phyloP scores from a whole-genome alignment of 2,329 filamentous ascomycete species.

The Neoscytalidium dimidiatum region DNA sequence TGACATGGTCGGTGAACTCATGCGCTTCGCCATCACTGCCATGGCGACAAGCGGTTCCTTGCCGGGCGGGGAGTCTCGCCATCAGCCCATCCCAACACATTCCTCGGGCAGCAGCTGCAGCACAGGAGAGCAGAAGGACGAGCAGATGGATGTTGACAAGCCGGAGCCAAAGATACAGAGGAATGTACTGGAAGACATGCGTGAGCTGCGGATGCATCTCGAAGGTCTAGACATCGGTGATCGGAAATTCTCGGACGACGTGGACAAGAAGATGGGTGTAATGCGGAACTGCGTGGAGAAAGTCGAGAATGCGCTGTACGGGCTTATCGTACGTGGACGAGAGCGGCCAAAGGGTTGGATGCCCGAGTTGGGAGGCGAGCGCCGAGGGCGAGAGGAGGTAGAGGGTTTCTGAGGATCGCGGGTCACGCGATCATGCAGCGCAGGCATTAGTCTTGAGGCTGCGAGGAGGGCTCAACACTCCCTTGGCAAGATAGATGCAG shows the following conservation, averaged over 20 bases:
- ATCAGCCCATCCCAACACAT: conserved; percentile 38
- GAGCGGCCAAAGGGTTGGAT: conserved; percentile 92
- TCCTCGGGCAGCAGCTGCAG: not conserved
- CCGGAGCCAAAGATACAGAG: conserved; percentile 48
- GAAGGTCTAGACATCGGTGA: conserved; percentile 66
- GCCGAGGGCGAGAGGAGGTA: conserved; percentile 41
- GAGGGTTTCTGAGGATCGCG: conserved; percentile 36
- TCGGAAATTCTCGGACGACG: conserved; percentile 62
- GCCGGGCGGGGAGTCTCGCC: conserved; percentile 36
- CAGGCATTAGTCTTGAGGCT: not conserved
- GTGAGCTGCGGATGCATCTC: conserved; percentile 73
- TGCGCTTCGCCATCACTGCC: conserved; percentile 90
- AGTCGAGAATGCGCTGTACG: conserved; percentile 89
- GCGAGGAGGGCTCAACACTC: conserved; percentile 6
- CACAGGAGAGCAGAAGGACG: conserved; percentile 23
- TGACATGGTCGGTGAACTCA: conserved; percentile 92
- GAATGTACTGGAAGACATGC: conserved; percentile 77
- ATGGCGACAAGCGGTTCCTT: conserved; percentile 72
- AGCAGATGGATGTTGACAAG: conserved; percentile 40
- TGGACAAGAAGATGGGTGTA: conserved; percentile 78
- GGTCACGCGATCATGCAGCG: not conserved
- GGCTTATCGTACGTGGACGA: conserved; percentile 80
- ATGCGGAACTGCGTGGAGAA: conserved; percentile 91
- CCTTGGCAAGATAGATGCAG: conserved; percentile 8
- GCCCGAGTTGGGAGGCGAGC: conserved; percentile 65